Base-by-base conservation (phyloP, 2,329 filamentous ascomycete species). In the Colletotrichum sp. region DNA sequence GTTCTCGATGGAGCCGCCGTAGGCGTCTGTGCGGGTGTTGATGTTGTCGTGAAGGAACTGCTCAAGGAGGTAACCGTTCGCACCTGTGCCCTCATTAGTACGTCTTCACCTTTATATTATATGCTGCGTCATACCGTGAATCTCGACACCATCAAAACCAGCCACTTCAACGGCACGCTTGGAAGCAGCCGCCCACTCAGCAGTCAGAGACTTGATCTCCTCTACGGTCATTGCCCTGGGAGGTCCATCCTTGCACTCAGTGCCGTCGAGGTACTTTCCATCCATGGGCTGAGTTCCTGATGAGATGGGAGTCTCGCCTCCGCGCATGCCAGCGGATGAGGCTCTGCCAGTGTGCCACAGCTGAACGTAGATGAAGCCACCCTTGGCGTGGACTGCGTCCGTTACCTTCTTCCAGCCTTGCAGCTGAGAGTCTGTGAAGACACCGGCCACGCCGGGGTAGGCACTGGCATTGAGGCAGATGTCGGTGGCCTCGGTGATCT, bases 141-240 rank as follows among this genome's bases (percentile, higher is more conserved):
- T 82, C 77, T 96, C 94, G 59, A 96, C 90, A 1, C 91, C 92
- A 78, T 96, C 94, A 28, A 93, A 93, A 0, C 94, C 94, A 1
- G 91, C 91, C 78, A 66, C 77, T 0, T 87, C 85, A 0, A 94
- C 82, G 0, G 93, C 90, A 7, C 91, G 87, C 77, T 88, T 86
- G 0, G 89, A 84, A 0, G 90, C 89, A 0, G 84, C 86, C 0
- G 87, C 89, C 82, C 89, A 95, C 0, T 90, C 90, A 0, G 83
- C 81, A 77, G 93, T 92, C 75, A 92, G 86, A 2, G 88, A 82
- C 65, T 91, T 85, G 68, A 96, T 95, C 36, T 95, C 93, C 0
- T 88, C 83, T 9, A 89, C 83, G 0, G 90, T 93, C 90, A 96
- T 90, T 3, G 88, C 90, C 66, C 89, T 90, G 0, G 93, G 93